Evolutionary conservation across 768 basidiomycete species (phyloP).

Genomic region (Fistulinella prunicolor): DNA sequence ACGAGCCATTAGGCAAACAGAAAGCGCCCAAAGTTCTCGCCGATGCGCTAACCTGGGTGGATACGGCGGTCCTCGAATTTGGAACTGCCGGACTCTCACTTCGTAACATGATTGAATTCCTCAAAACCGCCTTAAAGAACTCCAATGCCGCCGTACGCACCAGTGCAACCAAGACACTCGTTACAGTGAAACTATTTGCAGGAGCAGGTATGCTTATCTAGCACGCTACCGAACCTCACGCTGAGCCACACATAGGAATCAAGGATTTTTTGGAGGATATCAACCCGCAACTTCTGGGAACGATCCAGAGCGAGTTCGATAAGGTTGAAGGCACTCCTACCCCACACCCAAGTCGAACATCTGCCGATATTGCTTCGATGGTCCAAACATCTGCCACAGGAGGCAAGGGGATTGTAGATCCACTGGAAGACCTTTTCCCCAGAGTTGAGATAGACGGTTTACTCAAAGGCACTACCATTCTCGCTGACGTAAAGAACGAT

Average conservation of each 20-base stretch:
- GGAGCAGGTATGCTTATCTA: slow-evolving; percentile 63
- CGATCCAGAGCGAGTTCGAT: slow-evolving; percentile 89
- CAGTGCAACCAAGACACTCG: slow-evolving; percentile 88
- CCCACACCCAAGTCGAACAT: slow-evolving; percentile 76
- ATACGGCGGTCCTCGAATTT: slow-evolving; percentile 82
- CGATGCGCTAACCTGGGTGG: slow-evolving; percentile 87
- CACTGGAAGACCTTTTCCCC: slow-evolving; percentile 92
- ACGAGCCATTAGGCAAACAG: slow-evolving; percentile 90
- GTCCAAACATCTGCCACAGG: slow-evolving; percentile 43
- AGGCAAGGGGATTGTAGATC: slow-evolving; percentile 48
- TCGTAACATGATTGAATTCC: slow-evolving; percentile 82
- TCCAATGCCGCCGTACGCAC: slow-evolving; percentile 93
- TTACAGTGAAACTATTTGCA: slow-evolving; percentile 89
- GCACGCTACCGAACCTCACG: not conserved
- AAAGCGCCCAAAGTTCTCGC: slow-evolving; percentile 97
- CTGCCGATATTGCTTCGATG: slow-evolving; percentile 66
- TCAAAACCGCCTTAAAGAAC: slow-evolving; percentile 83
- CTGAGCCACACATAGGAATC: slow-evolving; percentile 57
- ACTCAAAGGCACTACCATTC: slow-evolving; percentile 76
- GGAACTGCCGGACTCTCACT: slow-evolving; percentile 86
- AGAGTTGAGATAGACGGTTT: slow-evolving; percentile 89
- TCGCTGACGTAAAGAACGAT: slow-evolving; percentile 85
- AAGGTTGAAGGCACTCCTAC: slow-evolving; percentile 77
- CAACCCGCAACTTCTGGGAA: slow-evolving; percentile 88
- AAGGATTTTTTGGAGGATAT: slow-evolving; percentile 91